A percentile compares a stretch with the other conserved stretches of the same genome.
Conservation (phyloP, 306 rosid genomes). For the Begonia loranthoides region DNA sequence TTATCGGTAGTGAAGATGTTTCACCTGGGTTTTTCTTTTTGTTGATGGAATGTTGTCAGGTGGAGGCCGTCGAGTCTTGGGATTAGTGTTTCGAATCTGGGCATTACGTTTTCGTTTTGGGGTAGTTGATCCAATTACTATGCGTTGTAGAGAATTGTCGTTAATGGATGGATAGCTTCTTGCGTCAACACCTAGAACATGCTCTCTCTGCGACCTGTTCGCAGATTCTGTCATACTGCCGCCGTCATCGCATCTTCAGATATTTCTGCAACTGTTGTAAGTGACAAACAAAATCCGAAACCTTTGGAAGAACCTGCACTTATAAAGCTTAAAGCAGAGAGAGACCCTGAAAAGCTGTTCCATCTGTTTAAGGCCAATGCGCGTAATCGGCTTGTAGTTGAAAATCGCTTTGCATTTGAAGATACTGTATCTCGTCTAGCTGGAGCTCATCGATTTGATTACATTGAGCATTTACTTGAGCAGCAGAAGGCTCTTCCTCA, state of each 20-base stretch:
- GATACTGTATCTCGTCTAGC: slow-evolving; percentile 60
- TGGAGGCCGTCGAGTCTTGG: neutral
- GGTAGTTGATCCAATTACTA: slow-evolving; percentile 4
- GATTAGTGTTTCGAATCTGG: neutral
- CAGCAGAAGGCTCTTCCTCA: slow-evolving; percentile 63
- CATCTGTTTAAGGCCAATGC: slow-evolving; percentile 57
- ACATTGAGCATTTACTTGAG: slow-evolving; percentile 49
- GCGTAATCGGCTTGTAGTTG: slow-evolving; percentile 37
- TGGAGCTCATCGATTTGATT: slow-evolving; percentile 57
- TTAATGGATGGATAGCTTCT: slow-evolving; percentile 29
- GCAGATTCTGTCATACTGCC: slow-evolving; percentile 39
- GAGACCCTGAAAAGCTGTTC: slow-evolving; percentile 50
- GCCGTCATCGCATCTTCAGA: slow-evolving; percentile 14
- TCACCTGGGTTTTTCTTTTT: slow-evolving; percentile 10
- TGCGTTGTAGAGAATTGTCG: slow-evolving; percentile 10
- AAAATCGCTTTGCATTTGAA: slow-evolving; percentile 51
- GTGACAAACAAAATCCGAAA: slow-evolving; percentile 9
- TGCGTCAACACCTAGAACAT: slow-evolving; percentile 29
- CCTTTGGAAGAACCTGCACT: slow-evolving; percentile 39
- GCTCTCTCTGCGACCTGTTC: slow-evolving; percentile 60
- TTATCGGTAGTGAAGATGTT: too few species aligned
- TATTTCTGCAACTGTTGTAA: slow-evolving; percentile 5
- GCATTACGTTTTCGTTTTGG: neutral
- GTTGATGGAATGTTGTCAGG: neutral
- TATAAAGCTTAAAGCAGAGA: slow-evolving; percentile 39